phyloP scores from a whole-genome alignment of 345 rosid genomes.

The Bruguiera sexangula region DNA sequence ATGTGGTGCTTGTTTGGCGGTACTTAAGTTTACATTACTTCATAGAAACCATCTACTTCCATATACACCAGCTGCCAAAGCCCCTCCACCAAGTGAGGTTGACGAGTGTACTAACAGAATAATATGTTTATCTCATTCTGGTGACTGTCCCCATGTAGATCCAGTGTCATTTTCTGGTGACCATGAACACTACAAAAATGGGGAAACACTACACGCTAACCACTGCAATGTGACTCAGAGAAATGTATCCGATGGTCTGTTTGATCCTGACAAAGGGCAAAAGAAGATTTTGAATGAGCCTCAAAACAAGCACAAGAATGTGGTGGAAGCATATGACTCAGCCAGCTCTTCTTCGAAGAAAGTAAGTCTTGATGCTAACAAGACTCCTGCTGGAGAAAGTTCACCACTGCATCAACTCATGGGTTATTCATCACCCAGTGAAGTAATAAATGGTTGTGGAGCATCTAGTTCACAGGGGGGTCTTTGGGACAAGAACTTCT shows the following conservation, averaged over 20 bases:
- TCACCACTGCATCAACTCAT: conserved; percentile 77
- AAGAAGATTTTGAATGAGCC: conserved; percentile 23
- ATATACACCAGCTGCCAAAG: conserved; percentile 22
- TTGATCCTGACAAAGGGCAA: conserved; percentile 29
- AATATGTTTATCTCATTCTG: conserved; percentile 21
- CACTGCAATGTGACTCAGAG: conserved; percentile 12
- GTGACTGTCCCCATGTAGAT: conserved; percentile 21
- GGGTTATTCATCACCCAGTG: conserved; percentile 81
- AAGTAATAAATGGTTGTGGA: conserved; percentile 38
- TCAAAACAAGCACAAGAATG: conserved; percentile 22
- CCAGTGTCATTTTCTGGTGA: conserved; percentile 38
- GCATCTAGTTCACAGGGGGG: conserved; percentile 17
- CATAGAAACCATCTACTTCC: conserved; percentile 54
- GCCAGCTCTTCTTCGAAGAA: conserved; percentile 35
- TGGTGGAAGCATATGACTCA: conserved; percentile 28
- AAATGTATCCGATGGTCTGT: conserved; percentile 15
- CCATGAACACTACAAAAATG: conserved; percentile 20
- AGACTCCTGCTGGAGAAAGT: conserved; percentile 37
- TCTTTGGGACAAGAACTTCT: background rate
- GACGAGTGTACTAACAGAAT: conserved; percentile 21
- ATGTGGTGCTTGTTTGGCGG: conserved; percentile 66
- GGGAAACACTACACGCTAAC: conserved; percentile 16
- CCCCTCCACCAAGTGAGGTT: conserved; percentile 36
- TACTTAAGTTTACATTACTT: conserved; percentile 64
- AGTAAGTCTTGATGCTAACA: conserved; percentile 39